Conservation (phyloP, 1,284 basidiomycete genomes). For the Jaminaea rosea region DNA sequence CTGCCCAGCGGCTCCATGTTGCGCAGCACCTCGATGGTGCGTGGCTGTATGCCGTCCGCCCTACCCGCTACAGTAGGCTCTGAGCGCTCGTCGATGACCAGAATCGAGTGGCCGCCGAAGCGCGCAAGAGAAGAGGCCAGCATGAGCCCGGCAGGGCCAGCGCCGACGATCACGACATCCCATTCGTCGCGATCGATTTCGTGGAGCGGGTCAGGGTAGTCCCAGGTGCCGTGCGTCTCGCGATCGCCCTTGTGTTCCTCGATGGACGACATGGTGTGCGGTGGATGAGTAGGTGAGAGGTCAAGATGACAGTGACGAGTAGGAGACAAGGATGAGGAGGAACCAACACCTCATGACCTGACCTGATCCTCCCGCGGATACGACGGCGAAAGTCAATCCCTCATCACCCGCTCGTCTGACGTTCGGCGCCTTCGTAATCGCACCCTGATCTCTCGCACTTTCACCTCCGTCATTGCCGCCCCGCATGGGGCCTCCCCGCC, state of each 20-base stretch:
- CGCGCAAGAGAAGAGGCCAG: slow-evolving; percentile 31
- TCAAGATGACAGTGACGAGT: no score
- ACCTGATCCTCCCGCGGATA: no score
- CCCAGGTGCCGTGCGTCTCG: slow-evolving; percentile 30
- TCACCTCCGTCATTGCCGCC: no score
- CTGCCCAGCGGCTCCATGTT: slow-evolving; percentile 46
- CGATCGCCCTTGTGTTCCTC: slow-evolving; percentile 31
- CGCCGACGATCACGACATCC: slow-evolving; percentile 40
- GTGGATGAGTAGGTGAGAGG: no score
- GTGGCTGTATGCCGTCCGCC: slow-evolving; percentile 49
- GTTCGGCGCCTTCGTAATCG: no score
- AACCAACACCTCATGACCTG: no score
- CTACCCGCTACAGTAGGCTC: slow-evolving; percentile 48
- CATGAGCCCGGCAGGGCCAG: slow-evolving; percentile 45
- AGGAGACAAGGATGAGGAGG: no score
- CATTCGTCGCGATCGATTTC: slow-evolving; percentile 29
- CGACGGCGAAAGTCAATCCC: no score
- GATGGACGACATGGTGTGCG: slow-evolving; percentile 3
- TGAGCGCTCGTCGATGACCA: slow-evolving; percentile 46
- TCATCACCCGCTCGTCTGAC: no score
- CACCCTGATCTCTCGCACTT: no score
- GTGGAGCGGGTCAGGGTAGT: slow-evolving; percentile 28
- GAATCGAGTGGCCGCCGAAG: slow-evolving; percentile 37
- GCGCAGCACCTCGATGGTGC: slow-evolving; percentile 59
- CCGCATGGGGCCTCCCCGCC: no score